Base-by-base conservation (phyloP, 345 rosid genomes). In the Hibiscus tridactylites region DNA sequence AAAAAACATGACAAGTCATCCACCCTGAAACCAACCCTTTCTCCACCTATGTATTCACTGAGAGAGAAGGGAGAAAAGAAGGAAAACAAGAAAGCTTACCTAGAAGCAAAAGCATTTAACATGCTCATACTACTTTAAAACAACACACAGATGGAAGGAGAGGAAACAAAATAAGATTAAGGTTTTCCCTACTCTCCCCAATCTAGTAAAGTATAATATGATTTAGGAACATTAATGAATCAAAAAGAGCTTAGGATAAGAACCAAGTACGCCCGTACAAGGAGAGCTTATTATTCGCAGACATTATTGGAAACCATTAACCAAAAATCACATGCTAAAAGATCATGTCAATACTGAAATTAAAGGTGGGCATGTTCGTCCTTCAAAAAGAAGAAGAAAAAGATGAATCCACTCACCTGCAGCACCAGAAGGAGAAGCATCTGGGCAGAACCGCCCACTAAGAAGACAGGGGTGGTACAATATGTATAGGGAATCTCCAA, bases 401-500 rank as follows among this genome's bases (percentile, higher is more conserved):
- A 21, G 33, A 58, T 24, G 44, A 67, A 67, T 71, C 56, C 77
- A 73, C 59, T 81, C 75, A 91, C 99, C 99, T 85, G 98, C 74
- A 78, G 98, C 83, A 71, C 99, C 97, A 70, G 85, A 80, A 70
- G 91, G 94, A 62, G 99, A 92, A 83, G 91, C 97, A 84, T 96
- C 99, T 47, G 97, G 97, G 87, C 99, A 96, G 76, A 86, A 96
- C 67, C 99, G 88, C 71, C 99, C 99, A 81, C 79, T 89, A 26
- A 92, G 90, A 75, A 92, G 79, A 78, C 81, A 79, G 59, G 99
- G 99, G 75, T 96, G 97, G 81, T 92, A 96, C 47, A 96, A 88
- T 74, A 96, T 88, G 79, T 96, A 96, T 63, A 86, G 81, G 80
- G 65, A 85, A 71, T 88, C 94, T 72, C 92, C 97, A 83, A 92